Conservation (phyloP, 2,329 filamentous ascomycete species). For the Fusarium mexicanum region DNA sequence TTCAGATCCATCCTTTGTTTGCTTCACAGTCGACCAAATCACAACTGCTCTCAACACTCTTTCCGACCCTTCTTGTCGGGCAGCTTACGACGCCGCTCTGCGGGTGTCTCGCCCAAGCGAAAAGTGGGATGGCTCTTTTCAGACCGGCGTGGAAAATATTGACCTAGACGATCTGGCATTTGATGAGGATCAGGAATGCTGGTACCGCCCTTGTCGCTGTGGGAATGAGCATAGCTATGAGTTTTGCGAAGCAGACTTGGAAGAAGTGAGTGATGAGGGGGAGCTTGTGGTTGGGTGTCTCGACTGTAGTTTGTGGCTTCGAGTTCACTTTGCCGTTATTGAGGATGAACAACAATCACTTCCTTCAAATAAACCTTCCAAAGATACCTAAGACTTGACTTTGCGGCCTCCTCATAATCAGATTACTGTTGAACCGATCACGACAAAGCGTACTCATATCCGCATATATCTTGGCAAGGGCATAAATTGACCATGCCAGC, state of each 20-base stretch:
- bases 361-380: conserved; percentile 14
- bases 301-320: conserved; percentile 74
- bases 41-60: conserved; percentile 67
- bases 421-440: neutral
- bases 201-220: conserved; percentile 70
- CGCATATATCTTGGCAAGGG: neutral
- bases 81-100: conserved; percentile 64
- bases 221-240: conserved; percentile 70
- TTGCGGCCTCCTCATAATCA: neutral
- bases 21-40: conserved; percentile 72
- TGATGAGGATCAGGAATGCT: conserved; percentile 59
- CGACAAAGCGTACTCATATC: neutral
- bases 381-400: conserved; percentile 37
- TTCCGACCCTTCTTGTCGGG: conserved; percentile 58
- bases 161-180: conserved; percentile 72
- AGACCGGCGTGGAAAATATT: conserved; percentile 69
- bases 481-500: neutral
- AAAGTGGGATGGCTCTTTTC: conserved; percentile 50
- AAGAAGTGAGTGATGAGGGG: conserved; percentile 65
- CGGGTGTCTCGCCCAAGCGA: conserved; percentile 46
- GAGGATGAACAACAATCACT: conserved; percentile 38
- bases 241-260: conserved; percentile 67
- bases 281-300: conserved; percentile 72
- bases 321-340: conserved; percentile 69
- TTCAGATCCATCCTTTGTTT: conserved; percentile 48